These are phyloP conservation scores for Fusarium concolor DNA, from an alignment of 2,329 filamentous ascomycete genomes.

Conservation along the genomic window DNA sequence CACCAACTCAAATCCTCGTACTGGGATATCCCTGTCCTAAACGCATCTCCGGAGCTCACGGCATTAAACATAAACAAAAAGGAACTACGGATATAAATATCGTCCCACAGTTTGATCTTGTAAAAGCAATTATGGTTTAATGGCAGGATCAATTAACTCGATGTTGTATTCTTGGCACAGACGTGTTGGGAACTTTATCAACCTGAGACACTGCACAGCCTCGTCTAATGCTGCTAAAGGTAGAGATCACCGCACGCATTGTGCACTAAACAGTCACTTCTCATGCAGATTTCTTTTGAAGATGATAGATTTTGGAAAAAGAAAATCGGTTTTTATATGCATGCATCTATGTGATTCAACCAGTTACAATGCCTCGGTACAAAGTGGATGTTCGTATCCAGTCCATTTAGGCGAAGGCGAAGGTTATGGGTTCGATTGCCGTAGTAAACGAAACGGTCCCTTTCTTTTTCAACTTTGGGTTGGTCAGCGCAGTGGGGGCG, in stretches of 20 bases:
- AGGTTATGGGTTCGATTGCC: not conserved
- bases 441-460: not conserved
- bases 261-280: not conserved
- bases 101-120: not conserved
- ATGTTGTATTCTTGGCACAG: not conserved
- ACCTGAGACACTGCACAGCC: slow-evolving; percentile 2
- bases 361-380: too few relatives aligned
- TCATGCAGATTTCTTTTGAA: not conserved
- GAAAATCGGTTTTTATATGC: too few relatives aligned
- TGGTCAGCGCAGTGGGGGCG: not conserved
- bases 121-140: not conserved
- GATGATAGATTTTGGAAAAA: not conserved
- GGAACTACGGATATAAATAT: not conserved
- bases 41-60: too few relatives aligned
- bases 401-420: too few relatives aligned
- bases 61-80: not conserved
- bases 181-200: not conserved
- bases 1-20: too few relatives aligned
- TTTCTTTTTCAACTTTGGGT: not conserved
- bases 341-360: too few relatives aligned
- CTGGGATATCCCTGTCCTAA: too few relatives aligned
- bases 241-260: not conserved
- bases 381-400: too few relatives aligned
- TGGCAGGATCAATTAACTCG: not conserved
- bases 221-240: not conserved